Evolutionary conservation across 306 rosid species (phyloP), one percentile per base, ranked within the genome.

Genomic region (Geum urbanum): DNA sequence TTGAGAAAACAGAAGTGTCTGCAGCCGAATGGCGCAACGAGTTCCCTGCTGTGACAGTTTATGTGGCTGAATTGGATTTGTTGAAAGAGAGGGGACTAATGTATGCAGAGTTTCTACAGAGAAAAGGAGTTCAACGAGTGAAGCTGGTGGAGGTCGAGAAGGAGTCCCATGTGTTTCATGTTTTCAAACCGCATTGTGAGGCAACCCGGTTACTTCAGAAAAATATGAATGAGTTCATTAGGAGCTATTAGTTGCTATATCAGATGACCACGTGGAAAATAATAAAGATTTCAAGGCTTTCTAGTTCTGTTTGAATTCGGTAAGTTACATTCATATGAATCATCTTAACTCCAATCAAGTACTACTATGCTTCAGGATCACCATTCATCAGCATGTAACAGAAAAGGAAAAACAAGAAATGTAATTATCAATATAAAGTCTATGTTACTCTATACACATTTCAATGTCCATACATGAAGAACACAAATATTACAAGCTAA

Each of bases 61-160:
- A 75, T 76, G 96, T 92, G 48, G 97, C 97, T 53, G 95, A 85
- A 9, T 51, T 58, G 66, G 97, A 90, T 82, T 88, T 85, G 45
- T 60, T 94, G 77, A 88, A 81, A 72, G 96, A 92, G 55, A 90
- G 97, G 37, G 96, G 98, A 58, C 90, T 74, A 10, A 80, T 81
- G 89, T 85, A 90, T 72, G 92, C 79, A 44, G 86, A 81, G 49
- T 92, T 86, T 71, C 12, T 88, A 74, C 63, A 82, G 75, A 79
- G 73, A 63, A 88, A 81, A 73, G 82, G 85, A 1, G 88, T 78
- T 3, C 72, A 59, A 50, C 82, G 49, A 75, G 90, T 88, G 76
- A 80, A 66, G 73, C 71, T 90, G 55, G 86, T 86, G 55, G 97
- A 92, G 70, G 85, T 88, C 9, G 63, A 72, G 58, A 78, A 58